Evolutionary conservation across 176 grass and related monocot species (phyloP).

Genomic region (Musa schizocarpa): DNA sequence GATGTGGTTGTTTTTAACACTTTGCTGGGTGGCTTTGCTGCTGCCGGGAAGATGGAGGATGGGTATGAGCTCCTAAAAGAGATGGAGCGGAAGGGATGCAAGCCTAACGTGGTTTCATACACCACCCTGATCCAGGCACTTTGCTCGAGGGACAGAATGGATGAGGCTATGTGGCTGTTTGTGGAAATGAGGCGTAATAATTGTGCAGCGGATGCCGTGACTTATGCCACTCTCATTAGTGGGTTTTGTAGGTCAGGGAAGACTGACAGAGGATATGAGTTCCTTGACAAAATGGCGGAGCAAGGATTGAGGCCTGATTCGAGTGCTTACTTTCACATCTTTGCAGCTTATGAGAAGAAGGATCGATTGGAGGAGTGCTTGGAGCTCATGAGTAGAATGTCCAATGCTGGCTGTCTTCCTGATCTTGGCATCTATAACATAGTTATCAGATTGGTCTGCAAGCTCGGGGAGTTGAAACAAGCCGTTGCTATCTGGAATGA

Average conservation of each 20-base stretch:
- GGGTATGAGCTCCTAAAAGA: constrained; percentile 53
- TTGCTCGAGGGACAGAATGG: constrained; percentile 54
- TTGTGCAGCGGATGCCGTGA: constrained; percentile 48
- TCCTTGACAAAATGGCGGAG: constrained; percentile 54
- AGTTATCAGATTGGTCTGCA: constrained; percentile 70
- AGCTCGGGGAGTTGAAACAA: constrained; percentile 66
- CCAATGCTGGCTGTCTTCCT: constrained; percentile 40
- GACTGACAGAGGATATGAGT: constrained; percentile 59
- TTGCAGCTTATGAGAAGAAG: constrained; percentile 59
- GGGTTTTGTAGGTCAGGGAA: constrained; percentile 75
- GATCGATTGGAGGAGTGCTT: constrained; percentile 81
- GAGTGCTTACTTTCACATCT: constrained; percentile 51
- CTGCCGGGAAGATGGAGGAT: constrained; percentile 77
- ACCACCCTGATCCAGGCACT: constrained; percentile 90
- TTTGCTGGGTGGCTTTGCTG: constrained; percentile 66
- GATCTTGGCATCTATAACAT: constrained; percentile 62
- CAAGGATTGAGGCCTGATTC: constrained; percentile 54
- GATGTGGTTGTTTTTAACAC: constrained; percentile 87
- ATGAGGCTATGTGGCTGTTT: constrained; percentile 82
- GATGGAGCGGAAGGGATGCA: constrained; percentile 61
- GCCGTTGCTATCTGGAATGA: constrained; percentile 57
- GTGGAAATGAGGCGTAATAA: constrained; percentile 88
- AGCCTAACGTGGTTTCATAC: constrained; percentile 79
- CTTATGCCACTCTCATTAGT: constrained; percentile 54
- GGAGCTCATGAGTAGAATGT: constrained; percentile 76